A percentile compares a stretch with the other conserved stretches of the same genome.
Conservation (phyloP, 148 eudicot species). For the Rhododendron henanense region DNA sequence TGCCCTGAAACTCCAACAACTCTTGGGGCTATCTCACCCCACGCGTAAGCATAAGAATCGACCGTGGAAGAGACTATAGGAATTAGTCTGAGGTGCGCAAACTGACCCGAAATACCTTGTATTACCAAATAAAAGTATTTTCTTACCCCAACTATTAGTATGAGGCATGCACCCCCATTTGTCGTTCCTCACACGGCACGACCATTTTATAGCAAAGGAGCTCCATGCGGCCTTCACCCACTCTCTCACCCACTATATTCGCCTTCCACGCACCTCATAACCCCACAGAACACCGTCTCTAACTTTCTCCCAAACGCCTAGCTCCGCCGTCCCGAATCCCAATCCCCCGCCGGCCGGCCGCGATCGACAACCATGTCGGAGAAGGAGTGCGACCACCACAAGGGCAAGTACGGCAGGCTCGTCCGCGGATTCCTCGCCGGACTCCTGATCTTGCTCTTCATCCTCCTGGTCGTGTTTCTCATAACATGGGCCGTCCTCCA, state of each 20-base stretch:
- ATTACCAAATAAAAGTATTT: not conserved
- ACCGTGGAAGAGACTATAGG: too few species aligned
- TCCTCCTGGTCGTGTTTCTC: constrained; percentile 24
- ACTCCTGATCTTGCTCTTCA: not conserved
- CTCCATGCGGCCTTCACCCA: not conserved
- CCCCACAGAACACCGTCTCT: not conserved
- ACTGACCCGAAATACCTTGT: too few species aligned
- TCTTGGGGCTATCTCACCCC: too few species aligned
- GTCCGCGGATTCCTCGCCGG: constrained; percentile 7
- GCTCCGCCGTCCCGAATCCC: not conserved
- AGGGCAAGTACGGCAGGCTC: constrained; percentile 13
- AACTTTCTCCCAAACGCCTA: not conserved
- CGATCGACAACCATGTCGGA: constrained; percentile 13
- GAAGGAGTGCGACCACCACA: constrained; percentile 39
- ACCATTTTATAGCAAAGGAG: not conserved
- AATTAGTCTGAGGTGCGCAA: too few species aligned
- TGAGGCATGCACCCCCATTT: not conserved
- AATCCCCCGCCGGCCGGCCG: not conserved
- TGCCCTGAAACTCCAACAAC: too few species aligned
- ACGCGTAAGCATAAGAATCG: too few species aligned
- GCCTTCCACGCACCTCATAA: not conserved
- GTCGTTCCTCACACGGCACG: not conserved
- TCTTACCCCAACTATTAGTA: not conserved
- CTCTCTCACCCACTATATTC: not conserved
- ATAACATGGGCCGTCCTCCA: constrained; percentile 36